Evolutionary conservation across 2,329 filamentous ascomycete genomes (phyloP).

Genomic region (Lizonia empirigonia): DNA sequence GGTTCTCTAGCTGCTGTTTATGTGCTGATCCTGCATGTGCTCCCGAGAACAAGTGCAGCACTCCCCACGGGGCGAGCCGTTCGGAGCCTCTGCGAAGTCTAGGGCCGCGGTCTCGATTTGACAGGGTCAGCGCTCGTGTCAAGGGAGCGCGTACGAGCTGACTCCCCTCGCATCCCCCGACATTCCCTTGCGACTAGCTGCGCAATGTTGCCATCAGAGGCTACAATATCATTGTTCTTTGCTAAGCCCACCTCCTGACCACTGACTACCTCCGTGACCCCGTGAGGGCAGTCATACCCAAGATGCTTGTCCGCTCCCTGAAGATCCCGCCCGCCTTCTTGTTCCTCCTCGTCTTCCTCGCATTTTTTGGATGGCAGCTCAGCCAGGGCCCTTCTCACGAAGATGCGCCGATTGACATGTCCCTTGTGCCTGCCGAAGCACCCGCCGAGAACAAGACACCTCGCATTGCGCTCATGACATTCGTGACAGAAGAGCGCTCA

Average conservation of each 20-base stretch:
- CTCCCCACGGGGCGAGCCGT: neutral
- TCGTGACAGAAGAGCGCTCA: slow-evolving; percentile 45
- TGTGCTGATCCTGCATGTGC: neutral
- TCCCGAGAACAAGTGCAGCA: neutral
- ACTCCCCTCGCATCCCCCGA: slow-evolving; percentile 26
- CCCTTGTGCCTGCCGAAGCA: slow-evolving; percentile 18
- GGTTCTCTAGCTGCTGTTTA: neutral
- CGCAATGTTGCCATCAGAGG: slow-evolving; percentile 17
- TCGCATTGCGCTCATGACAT: slow-evolving; percentile 45
- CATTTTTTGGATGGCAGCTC: slow-evolving; percentile 41
- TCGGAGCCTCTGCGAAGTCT: neutral
- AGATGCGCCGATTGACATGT: slow-evolving; percentile 5
- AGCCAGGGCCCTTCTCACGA: slow-evolving; percentile 29
- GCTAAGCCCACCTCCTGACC: neutral
- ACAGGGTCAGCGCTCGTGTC: slow-evolving; percentile 1
- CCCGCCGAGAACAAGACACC: slow-evolving; percentile 20
- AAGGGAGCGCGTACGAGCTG: slow-evolving; percentile 17
- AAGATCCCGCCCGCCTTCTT: slow-evolving; percentile 30
- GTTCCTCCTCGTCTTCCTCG: slow-evolving; percentile 37
- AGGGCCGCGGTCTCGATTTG: slow-evolving; percentile 15
- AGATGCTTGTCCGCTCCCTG: slow-evolving; percentile 38
- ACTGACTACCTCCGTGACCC: too few species aligned
- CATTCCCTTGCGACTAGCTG: slow-evolving; percentile 24
- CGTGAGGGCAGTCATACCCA: slow-evolving; percentile 4
- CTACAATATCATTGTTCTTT: slow-evolving; percentile 3